phyloP scores from a whole-genome alignment of 768 basidiomycete species.

The Boletus tomentosulus region DNA sequence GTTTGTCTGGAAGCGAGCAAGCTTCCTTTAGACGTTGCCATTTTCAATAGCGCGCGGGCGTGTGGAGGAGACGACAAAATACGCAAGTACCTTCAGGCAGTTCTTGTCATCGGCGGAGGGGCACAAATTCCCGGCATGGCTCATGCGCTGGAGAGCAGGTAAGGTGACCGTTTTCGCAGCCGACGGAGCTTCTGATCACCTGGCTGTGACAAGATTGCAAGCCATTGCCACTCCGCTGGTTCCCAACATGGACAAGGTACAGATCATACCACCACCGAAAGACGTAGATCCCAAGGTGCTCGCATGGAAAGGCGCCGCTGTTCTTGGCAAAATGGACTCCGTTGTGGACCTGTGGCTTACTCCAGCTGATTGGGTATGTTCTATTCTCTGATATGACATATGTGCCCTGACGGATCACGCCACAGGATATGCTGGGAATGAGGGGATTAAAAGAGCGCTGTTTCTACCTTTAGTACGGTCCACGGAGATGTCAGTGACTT shows the following conservation, averaged over 20 bases:
- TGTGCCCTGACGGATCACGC: slow-evolving; percentile 4
- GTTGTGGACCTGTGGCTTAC: slow-evolving; percentile 89
- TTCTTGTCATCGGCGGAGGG: slow-evolving; percentile 84
- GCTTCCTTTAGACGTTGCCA: slow-evolving; percentile 86
- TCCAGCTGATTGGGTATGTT: slow-evolving; percentile 77
- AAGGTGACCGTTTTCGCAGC: slow-evolving; percentile 1
- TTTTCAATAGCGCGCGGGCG: slow-evolving; percentile 87
- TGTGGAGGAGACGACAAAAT: slow-evolving; percentile 87
- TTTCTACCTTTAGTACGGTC: slow-evolving; percentile 58
- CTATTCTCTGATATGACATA: slow-evolving; percentile 1
- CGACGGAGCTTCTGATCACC: slow-evolving; percentile 3
- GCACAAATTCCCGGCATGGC: slow-evolving; percentile 78
- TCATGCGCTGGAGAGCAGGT: slow-evolving; percentile 88
- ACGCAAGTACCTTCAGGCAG: slow-evolving; percentile 82
- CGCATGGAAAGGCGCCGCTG: slow-evolving; percentile 92
- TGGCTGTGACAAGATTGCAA: slow-evolving; percentile 44
- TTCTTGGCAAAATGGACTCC: slow-evolving; percentile 89
- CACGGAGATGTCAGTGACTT: not conserved
- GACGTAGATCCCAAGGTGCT: slow-evolving; percentile 88
- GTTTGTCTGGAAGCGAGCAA: slow-evolving; percentile 83
- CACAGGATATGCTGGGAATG: slow-evolving; percentile 73
- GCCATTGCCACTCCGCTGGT: slow-evolving; percentile 83
- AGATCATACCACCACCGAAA: slow-evolving; percentile 91
- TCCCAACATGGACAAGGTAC: slow-evolving; percentile 80
- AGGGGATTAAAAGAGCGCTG: slow-evolving; percentile 78